Conservation (phyloP, 495 filamentous ascomycete genomes). For the Xylaria castorea region DNA sequence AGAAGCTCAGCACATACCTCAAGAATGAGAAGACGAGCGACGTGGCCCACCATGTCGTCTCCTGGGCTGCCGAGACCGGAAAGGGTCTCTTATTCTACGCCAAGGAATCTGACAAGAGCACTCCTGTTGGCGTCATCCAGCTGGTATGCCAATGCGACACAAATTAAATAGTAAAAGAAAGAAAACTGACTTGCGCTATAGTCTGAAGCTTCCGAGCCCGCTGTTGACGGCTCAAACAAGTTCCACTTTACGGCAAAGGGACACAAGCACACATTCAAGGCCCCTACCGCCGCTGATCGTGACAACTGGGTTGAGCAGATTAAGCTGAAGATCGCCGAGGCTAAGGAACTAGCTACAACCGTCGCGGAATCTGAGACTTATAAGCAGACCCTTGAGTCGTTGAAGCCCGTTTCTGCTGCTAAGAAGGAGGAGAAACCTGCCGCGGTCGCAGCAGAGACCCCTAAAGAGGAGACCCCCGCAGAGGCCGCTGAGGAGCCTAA, state of each 20-base stretch:
- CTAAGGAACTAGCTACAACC: slow-evolving; percentile 72
- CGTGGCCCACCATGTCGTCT: slow-evolving; percentile 76
- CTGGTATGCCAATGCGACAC: slow-evolving; percentile 62
- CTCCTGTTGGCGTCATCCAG: slow-evolving; percentile 82
- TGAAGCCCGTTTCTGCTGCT: slow-evolving; percentile 59
- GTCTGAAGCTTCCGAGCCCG: slow-evolving; percentile 84
- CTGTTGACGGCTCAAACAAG: slow-evolving; percentile 73
- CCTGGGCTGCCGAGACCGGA: slow-evolving; percentile 91
- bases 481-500: slow-evolving; percentile 54
- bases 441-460: slow-evolving; percentile 52
- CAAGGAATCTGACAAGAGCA: slow-evolving; percentile 84
- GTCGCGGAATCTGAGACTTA: slow-evolving; percentile 76
- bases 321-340: slow-evolving; percentile 77
- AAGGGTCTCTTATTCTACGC: slow-evolving; percentile 94
- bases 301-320: slow-evolving; percentile 86
- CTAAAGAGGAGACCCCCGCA: slow-evolving; percentile 56
- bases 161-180: neutral
- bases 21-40: slow-evolving; percentile 84
- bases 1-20: slow-evolving; percentile 76
- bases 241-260: slow-evolving; percentile 84
- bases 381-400: slow-evolving; percentile 76
- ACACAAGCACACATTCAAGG: slow-evolving; percentile 91
- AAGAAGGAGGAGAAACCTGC: slow-evolving; percentile 39
- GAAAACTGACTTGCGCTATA: slow-evolving; percentile 44
- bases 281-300: slow-evolving; percentile 73